phyloP scores from a whole-genome alignment of 1,284 basidiomycete species.

The Irpex sp. region DNA sequence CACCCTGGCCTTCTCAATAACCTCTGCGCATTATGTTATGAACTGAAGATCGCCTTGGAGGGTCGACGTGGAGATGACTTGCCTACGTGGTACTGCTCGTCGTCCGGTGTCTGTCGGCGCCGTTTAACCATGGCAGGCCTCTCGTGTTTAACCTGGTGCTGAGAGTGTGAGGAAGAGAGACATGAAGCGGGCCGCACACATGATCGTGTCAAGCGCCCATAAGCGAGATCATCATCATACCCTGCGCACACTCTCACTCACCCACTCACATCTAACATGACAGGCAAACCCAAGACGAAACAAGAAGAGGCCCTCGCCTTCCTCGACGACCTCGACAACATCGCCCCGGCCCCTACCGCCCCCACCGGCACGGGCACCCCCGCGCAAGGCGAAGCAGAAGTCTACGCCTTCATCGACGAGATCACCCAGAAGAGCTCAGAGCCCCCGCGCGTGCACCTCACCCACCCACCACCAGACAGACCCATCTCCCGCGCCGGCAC shows the following conservation, averaged over 20 bases:
- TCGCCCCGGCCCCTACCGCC: conserved; percentile 39
- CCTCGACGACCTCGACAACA: conserved; percentile 86
- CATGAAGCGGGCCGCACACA: not conserved
- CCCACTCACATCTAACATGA: conserved; percentile 18
- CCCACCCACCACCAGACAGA: conserved; percentile 44
- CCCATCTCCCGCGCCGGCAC: conserved; percentile 67
- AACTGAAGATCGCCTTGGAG: not conserved
- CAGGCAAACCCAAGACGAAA: conserved; percentile 71
- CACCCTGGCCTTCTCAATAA: conserved; percentile 49
- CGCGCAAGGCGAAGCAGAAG: conserved; percentile 69
- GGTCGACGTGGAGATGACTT: conserved; percentile 13
- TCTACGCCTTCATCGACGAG: conserved; percentile 91
- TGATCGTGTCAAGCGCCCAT: not conserved
- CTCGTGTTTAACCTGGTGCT: not conserved
- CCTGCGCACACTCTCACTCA: not conserved
- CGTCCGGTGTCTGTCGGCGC: conserved; percentile 13
- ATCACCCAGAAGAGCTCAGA: conserved; percentile 88
- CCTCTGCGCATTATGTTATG: conserved; percentile 34
- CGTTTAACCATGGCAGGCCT: conserved; percentile 4
- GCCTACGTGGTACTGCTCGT: conserved; percentile 53
- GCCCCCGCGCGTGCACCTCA: conserved; percentile 55
- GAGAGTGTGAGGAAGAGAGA: not conserved
- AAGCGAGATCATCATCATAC: not conserved
- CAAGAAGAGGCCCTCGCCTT: conserved; percentile 87
- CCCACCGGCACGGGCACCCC: conserved; percentile 21